These are phyloP conservation scores for Fusarium concolor DNA, from an alignment of 2,329 filamentous ascomycete species.

Conservation along the genomic window DNA sequence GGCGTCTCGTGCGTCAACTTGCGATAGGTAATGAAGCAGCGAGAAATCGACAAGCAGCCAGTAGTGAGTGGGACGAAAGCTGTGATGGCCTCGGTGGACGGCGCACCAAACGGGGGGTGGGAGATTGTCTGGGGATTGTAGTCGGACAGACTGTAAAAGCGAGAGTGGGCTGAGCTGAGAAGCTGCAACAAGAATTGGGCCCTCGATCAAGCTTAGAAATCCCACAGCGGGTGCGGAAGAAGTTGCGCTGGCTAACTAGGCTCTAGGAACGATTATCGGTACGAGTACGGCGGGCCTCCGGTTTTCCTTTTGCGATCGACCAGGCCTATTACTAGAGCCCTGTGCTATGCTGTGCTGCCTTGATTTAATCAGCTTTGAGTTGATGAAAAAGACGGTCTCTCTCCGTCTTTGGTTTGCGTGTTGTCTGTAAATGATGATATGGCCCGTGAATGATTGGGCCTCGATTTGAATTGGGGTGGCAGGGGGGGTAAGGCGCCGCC, in stretches of 20 bases:
- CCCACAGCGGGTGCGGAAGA: constrained; percentile 42
- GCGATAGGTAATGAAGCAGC: constrained; percentile 39
- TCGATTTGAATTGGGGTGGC: constrained; percentile 28
- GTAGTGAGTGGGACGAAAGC: constrained; percentile 49
- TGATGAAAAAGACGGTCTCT: constrained; percentile 37
- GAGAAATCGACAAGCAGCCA: constrained; percentile 37
- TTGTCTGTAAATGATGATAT: constrained; percentile 41
- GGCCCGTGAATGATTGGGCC: constrained; percentile 38
- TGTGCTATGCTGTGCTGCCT: constrained; percentile 25
- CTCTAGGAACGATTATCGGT: constrained; percentile 18
- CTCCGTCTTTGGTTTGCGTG: constrained; percentile 27
- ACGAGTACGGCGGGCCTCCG: constrained; percentile 23
- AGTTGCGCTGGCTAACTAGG: constrained; percentile 39
- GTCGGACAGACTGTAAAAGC: constrained; percentile 36
- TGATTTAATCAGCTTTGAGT: constrained; percentile 40
- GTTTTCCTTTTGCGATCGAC: constrained; percentile 22
- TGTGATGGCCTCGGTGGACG: constrained; percentile 44
- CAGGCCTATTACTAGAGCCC: background rate
- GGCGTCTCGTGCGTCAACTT: constrained; percentile 39
- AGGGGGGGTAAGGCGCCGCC: constrained; percentile 39
- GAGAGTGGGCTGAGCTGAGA: constrained; percentile 41
- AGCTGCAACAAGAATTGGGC: constrained; percentile 37
- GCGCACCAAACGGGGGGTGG: constrained; percentile 42
- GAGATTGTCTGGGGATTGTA: constrained; percentile 42
- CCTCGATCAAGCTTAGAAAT: constrained; percentile 41